phyloP scores from a whole-genome alignment of 441 rosid species.

The Brassica balearica region DNA sequence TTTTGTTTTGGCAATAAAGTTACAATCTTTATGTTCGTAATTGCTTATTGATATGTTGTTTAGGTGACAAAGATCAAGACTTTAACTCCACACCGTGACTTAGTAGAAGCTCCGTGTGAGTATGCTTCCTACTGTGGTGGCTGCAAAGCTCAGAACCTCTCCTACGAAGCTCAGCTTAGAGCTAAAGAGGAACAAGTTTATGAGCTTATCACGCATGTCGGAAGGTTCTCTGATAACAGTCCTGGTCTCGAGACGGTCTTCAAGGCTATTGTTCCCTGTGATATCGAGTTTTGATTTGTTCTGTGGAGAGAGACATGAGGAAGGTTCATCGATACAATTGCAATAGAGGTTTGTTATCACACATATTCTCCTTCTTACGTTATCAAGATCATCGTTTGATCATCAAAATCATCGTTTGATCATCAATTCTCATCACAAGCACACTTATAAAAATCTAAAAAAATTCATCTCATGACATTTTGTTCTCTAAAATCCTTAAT shows the following conservation, averaged over 20 bases:
- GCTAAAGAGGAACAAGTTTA: constrained; percentile 86
- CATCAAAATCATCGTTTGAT: too few relatives aligned
- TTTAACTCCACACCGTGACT: constrained; percentile 70
- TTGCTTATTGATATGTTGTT: neutral
- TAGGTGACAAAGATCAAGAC: constrained; percentile 48
- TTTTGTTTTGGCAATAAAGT: constrained; percentile 13
- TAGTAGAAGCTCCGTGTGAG: constrained; percentile 87
- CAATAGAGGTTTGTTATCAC: too few relatives aligned
- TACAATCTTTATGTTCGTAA: neutral
- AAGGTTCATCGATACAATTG: too few relatives aligned
- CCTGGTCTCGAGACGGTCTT: constrained; percentile 51
- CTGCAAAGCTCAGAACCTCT: constrained; percentile 81
- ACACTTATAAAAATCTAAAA: too few relatives aligned
- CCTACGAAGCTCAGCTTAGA: constrained; percentile 82
- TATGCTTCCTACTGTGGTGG: constrained; percentile 91
- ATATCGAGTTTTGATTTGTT: constrained; percentile 50
- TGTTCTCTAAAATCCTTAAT: too few relatives aligned
- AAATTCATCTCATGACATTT: too few relatives aligned
- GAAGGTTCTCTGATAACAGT: constrained; percentile 62
- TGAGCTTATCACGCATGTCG: constrained; percentile 71
- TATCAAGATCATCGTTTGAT: too few relatives aligned
- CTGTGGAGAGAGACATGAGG: too few relatives aligned
- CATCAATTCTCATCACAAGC: too few relatives aligned
- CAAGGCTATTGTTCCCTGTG: constrained; percentile 87
- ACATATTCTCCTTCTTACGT: too few relatives aligned